Conservation (phyloP, 106 monocot genomes). For the Iris macrosiphon region DNA sequence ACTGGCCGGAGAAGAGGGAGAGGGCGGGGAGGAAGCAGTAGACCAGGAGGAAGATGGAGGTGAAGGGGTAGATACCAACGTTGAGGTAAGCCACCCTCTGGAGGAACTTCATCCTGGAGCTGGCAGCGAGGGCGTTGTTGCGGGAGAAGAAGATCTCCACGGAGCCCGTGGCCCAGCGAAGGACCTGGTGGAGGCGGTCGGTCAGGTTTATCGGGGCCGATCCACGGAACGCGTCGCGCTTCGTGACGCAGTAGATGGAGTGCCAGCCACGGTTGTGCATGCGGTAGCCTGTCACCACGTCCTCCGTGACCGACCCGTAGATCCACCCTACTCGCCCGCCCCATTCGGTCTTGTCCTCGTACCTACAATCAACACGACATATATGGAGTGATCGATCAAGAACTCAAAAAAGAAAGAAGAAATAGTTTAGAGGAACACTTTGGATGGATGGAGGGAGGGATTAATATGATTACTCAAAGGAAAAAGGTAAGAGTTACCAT, state of each 20-base stretch:
- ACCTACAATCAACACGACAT: constrained; percentile 18
- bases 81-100: constrained; percentile 84
- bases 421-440: no score
- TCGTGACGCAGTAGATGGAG: constrained; percentile 76
- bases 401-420: no score
- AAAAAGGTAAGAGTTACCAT: neutral
- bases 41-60: constrained; percentile 77
- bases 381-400: neutral
- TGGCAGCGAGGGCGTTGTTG: constrained; percentile 70
- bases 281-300: constrained; percentile 80
- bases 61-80: constrained; percentile 93
- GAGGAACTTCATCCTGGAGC: constrained; percentile 53
- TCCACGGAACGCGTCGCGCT: constrained; percentile 80
- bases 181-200: constrained; percentile 87
- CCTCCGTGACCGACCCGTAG: constrained; percentile 87
- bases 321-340: constrained; percentile 82
- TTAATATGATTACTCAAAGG: no score
- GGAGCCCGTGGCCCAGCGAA: constrained; percentile 90
- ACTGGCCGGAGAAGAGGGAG: constrained; percentile 79
- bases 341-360: constrained; percentile 95
- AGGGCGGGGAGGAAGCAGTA: constrained; percentile 93
- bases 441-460: no score
- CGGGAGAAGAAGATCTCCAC: constrained; percentile 93
- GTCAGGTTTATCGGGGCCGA: constrained; percentile 84
- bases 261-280: constrained; percentile 95